A percentile compares a stretch with the other conserved stretches of the same genome.
These are phyloP conservation scores for Ambrosiella xylebori DNA, from an alignment of 2,329 filamentous ascomycete species.

Conservation along the genomic window DNA sequence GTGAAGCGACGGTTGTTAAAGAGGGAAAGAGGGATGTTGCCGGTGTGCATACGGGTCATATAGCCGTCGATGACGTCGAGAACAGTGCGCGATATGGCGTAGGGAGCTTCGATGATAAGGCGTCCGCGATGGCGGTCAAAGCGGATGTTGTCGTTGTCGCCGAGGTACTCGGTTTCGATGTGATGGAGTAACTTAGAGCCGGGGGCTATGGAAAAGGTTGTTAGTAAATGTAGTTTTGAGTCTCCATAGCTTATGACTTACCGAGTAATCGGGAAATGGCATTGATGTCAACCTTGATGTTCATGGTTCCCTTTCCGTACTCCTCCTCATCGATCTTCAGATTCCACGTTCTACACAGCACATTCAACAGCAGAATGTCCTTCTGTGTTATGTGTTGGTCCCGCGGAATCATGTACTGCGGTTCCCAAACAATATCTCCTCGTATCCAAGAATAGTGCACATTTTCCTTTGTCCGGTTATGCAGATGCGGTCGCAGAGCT, in stretches of 20 bases:
- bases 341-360: constrained; percentile 34
- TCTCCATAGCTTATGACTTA: constrained; percentile 19
- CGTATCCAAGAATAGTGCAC: constrained; percentile 26
- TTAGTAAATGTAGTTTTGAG: not conserved
- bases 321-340: constrained; percentile 30
- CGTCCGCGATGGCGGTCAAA: constrained; percentile 12
- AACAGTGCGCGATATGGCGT: constrained; percentile 15
- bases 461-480: constrained; percentile 6
- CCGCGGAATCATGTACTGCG: constrained; percentile 15
- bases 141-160: constrained; percentile 13
- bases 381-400: constrained; percentile 20
- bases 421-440: constrained; percentile 26
- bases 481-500: constrained; percentile 1
- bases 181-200: constrained; percentile 16
- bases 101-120: constrained; percentile 11
- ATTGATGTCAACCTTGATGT: constrained; percentile 23
- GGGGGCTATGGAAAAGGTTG: not conserved
- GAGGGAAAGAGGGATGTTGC: constrained; percentile 16
- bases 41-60: constrained; percentile 17
- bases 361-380: constrained; percentile 22
- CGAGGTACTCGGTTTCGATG: constrained; percentile 19
- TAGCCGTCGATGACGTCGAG: constrained; percentile 22
- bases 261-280: constrained; percentile 30
- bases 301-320: constrained; percentile 25
- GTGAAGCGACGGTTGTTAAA: constrained; percentile 15